These are phyloP conservation scores for Hysterangium stoloniferum DNA, from an alignment of 768 basidiomycete species.

Conservation along the genomic window DNA sequence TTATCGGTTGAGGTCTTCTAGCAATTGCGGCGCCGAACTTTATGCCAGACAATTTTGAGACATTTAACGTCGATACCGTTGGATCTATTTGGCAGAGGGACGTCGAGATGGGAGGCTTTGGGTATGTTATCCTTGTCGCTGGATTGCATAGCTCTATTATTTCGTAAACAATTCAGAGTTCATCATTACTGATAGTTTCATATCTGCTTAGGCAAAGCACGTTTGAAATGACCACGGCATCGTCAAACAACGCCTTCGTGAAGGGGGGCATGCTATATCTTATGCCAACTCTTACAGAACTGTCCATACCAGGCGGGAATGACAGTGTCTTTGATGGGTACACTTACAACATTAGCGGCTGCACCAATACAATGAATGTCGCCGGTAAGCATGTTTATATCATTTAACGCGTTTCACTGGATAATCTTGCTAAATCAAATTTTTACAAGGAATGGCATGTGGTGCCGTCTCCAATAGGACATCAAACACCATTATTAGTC, in stretches of 20 bases:
- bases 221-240: background rate
- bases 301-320: constrained; percentile 37
- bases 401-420: no score
- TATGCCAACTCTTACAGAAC: constrained; percentile 51
- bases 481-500: constrained; percentile 36
- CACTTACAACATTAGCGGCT: constrained; percentile 27
- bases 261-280: constrained; percentile 47
- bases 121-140: no score
- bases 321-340: constrained; percentile 33
- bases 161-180: constrained; percentile 10
- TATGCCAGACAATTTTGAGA: constrained; percentile 46
- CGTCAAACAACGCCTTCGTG: constrained; percentile 33
- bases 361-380: constrained; percentile 30
- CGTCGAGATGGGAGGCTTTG: constrained; percentile 42
- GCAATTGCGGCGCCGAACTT: no score
- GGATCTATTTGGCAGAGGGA: constrained; percentile 39
- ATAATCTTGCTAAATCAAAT: no score
- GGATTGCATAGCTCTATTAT: constrained; percentile 8
- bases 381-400: no score
- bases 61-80: constrained; percentile 39
- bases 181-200: background rate
- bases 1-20: no score
- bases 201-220: background rate
- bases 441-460: no score
- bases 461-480: constrained; percentile 34